Evolutionary conservation across 768 basidiomycete species (phyloP).

Genomic region (Suillus hirtellus): DNA sequence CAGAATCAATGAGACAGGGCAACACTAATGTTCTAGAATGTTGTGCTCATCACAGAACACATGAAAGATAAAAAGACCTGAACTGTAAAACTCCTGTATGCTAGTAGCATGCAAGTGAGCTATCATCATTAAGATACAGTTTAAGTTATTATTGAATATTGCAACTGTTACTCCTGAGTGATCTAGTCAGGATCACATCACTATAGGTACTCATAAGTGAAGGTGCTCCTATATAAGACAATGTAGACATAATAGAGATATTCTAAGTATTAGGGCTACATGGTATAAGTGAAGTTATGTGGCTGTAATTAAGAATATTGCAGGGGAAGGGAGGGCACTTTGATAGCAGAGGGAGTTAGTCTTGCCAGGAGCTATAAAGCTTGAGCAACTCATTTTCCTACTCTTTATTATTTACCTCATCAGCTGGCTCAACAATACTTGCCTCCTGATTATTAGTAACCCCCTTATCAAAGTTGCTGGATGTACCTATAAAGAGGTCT

Average conservation of each 20-base stretch:
- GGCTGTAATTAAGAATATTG: neutral
- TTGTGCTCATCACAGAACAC: conserved; percentile 38
- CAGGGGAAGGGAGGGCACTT: fast-evolving
- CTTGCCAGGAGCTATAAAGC: neutral
- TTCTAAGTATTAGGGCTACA: conserved; percentile 12
- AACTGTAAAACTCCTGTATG: conserved; percentile 34
- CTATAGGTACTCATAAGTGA: conserved; percentile 24
- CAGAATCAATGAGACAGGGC: conserved; percentile 28
- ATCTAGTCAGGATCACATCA: neutral
- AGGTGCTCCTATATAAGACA: conserved; percentile 28
- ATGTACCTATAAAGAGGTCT: neutral
- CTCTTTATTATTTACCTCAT: neutral
- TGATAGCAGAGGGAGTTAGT: neutral
- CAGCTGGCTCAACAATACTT: neutral
- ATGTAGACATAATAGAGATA: conserved; percentile 27
- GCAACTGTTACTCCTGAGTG: neutral
- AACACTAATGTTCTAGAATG: conserved; percentile 33
- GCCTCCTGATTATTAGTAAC: neutral
- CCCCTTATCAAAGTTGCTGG: too few species aligned
- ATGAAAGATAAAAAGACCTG: conserved; percentile 41
- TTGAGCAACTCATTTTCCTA: neutral
- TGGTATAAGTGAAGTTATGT: conserved; percentile 11
- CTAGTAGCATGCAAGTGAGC: conserved; percentile 25
- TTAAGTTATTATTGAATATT: neutral
- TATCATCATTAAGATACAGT: conserved; percentile 26